Base-by-base conservation (phyloP, 2,329 filamentous ascomycete genomes). In the Fusarium sp. region DNA sequence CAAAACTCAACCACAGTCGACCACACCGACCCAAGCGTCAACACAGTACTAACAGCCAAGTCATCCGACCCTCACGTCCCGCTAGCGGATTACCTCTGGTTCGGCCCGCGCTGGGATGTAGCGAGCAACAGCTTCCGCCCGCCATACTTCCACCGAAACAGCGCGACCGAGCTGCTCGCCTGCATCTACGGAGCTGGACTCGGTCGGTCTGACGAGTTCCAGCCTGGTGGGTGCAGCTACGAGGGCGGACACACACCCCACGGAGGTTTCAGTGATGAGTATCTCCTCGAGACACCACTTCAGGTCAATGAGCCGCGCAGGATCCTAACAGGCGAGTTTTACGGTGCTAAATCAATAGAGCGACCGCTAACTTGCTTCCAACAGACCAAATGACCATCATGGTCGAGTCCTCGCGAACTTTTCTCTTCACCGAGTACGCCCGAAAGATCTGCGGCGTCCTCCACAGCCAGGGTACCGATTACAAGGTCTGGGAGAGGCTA, bases 331-430 rank as follows among this genome's bases (percentile, higher is more conserved):
- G 65, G 70, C 66, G 10, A 23, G 68, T 59, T 14, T 9, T 34
- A 2, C 6, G 6, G 2, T 13, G 9, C 1, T 6, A 1, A 52
- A 30, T 7, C 20, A 16, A 20, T 2, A 0, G 14, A 16, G 5
- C 20, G 3, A 4, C 30, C 1, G 9, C 25, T 45, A 23, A 27
- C 9, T 37, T n/a, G n/a, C 37, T 20, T 14, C 4, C 39, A n/a
- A 34, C 34, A 69, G 69, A 71, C 8, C 69, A 71, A 13, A 71
- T 71, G 67, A 71, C 68, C 0, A 72, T 72, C 27, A 72, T 72
- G 70, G n/a, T 72, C 5, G 68, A 72, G 13, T 56, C 70, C 0
- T 56, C 41, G 0, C 52, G 70, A 9, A 72, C 70, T 3, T 71
- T 72, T 9, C n/a, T 72, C 2, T 72, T 71, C 11, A 72, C 70